Evolutionary conservation across 1,284 basidiomycete genomes (phyloP).

Genomic region (Sanghuangporus weigelae): DNA sequence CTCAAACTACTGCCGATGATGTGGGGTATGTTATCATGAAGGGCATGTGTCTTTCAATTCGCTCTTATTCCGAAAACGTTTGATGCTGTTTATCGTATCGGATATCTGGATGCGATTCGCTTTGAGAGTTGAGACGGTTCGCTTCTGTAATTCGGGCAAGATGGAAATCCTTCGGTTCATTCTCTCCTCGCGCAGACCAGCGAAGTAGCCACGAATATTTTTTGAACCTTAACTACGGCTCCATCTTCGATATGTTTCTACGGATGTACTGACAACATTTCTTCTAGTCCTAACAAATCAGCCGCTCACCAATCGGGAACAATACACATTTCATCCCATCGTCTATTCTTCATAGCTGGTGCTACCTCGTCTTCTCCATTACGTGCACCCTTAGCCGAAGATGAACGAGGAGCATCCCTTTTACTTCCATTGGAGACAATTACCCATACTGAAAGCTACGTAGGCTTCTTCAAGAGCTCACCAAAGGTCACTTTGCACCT

Average conservation of each 20-base stretch:
- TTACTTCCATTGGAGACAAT: conserved; percentile 63
- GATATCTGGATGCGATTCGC: not conserved
- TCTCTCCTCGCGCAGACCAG: too few relatives aligned
- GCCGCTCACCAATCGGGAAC: conserved; percentile 67
- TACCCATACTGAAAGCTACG: conserved; percentile 83
- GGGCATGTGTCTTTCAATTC: not conserved
- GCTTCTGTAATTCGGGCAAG: not conserved
- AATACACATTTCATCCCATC: conserved; percentile 77
- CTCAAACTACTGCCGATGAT: not conserved
- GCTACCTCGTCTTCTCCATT: conserved; percentile 42
- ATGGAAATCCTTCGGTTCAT: too few relatives aligned
- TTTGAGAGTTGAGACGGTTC: not conserved
- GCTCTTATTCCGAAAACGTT: not conserved
- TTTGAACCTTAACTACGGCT: too few relatives aligned
- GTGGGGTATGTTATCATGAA: not conserved
- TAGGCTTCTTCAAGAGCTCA: conserved; percentile 87
- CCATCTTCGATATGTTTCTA: not conserved
- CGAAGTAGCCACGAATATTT: too few relatives aligned
- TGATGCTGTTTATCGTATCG: not conserved
- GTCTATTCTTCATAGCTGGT: conserved; percentile 77
- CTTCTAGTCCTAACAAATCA: conserved; percentile 71
- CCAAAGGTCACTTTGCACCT: conserved; percentile 85
- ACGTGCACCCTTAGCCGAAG: not conserved
- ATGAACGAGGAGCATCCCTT: conserved; percentile 26
- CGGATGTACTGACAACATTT: not conserved